phyloP scores from a whole-genome alignment of 768 basidiomycete genomes.

The Suillus americanus region DNA sequence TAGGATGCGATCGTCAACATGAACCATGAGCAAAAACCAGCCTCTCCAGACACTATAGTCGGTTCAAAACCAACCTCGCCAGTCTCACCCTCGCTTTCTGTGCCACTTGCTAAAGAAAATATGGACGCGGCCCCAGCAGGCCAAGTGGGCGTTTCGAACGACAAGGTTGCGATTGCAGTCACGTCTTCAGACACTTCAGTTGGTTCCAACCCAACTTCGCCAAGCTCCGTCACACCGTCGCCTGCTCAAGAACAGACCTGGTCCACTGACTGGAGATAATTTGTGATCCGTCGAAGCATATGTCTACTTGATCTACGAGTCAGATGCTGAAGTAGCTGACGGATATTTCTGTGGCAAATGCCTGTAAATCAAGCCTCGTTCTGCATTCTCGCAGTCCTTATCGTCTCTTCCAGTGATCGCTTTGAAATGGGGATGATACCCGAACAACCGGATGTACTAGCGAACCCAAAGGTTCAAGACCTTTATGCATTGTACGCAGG shows the following conservation, averaged over 20 bases:
- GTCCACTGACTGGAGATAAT: constrained; percentile 10
- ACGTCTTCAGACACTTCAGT: neutral
- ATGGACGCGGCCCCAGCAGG: neutral
- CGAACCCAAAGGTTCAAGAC: constrained; percentile 35
- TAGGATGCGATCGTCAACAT: neutral
- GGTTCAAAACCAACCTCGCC: neutral
- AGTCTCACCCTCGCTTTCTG: neutral
- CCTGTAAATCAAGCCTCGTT: constrained; percentile 39
- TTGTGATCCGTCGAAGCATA: constrained; percentile 44
- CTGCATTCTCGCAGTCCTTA: neutral
- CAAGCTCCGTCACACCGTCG: neutral
- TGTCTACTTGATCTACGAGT: constrained; percentile 37
- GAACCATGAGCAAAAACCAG: neutral
- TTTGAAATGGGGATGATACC: constrained; percentile 24
- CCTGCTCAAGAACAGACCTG: constrained; percentile 4
- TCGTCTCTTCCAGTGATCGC: constrained; percentile 20
- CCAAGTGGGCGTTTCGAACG: neutral
- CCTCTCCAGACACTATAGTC: neutral
- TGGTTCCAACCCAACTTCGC: neutral
- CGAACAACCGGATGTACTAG: constrained; percentile 28
- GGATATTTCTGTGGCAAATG: constrained; percentile 48
- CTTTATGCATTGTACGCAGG: constrained; percentile 44
- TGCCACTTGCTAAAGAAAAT: neutral
- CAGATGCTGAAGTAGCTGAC: constrained; percentile 28
- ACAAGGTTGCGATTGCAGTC: neutral